These are phyloP conservation scores for Populus tomentosa DNA, from an alignment of 441 rosid genomes.

Conservation along the genomic window DNA sequence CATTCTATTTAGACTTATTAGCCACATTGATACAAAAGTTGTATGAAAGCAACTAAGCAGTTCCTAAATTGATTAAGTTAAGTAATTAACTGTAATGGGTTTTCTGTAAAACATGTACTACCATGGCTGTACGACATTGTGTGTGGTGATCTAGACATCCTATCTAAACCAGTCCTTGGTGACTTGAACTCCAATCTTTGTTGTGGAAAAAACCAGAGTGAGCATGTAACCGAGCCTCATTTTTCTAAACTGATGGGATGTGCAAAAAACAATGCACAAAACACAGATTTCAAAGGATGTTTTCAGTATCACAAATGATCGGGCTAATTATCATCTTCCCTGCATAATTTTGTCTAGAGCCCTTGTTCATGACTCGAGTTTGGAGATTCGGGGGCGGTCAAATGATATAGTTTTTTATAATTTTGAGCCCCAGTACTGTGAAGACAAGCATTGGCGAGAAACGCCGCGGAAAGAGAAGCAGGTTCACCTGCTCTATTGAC, in stretches of 20 bases:
- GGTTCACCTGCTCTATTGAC: slow-evolving; percentile 55
- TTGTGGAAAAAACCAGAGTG: neutral
- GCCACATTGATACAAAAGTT: no score
- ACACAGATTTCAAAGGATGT: neutral
- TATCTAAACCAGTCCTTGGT: neutral
- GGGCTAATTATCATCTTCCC: no score
- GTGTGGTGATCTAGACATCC: neutral
- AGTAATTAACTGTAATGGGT: neutral
- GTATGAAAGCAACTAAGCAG: no score
- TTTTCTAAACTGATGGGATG: no score
- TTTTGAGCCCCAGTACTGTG: neutral
- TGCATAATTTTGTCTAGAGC: no score
- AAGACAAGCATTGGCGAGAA: slow-evolving; percentile 12
- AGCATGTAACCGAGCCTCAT: neutral
- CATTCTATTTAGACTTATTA: neutral
- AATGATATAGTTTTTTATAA: neutral
- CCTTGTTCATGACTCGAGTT: neutral
- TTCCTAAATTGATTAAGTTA: no score
- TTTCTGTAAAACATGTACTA: neutral
- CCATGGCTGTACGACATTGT: neutral
- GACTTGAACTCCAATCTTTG: neutral
- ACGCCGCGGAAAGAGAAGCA: slow-evolving; percentile 16
- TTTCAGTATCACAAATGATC: neutral
- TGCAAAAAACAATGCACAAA: no score
- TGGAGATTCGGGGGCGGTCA: neutral